Base-by-base conservation (phyloP, 2,329 filamentous ascomycete genomes). In the Penicillium sp. region DNA sequence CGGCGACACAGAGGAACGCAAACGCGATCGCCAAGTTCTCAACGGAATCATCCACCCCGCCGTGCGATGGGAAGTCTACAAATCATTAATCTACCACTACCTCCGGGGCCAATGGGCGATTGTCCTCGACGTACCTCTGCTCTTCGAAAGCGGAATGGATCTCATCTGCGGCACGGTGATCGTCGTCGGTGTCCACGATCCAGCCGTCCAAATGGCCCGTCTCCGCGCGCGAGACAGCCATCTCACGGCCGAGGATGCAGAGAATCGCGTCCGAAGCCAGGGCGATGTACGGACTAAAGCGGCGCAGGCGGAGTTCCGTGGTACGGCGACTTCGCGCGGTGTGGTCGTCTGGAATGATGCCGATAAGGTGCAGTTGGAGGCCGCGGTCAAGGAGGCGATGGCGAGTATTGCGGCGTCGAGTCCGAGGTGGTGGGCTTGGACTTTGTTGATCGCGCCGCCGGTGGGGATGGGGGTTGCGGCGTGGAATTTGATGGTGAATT, bases 21-120 rank as follows among this genome's bases (percentile, higher is more conserved):
- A 85, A 70, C 83, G 82, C 65, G 93, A 97, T 75, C 83, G 94
- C 28, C 86, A 83, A 55, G 87, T 90, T 33, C 83, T 99, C 14
- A 98, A 98, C 75, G 82, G 85, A 52, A 98, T 99, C 67, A 91
- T 98, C 54, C 95, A 99, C 75, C 95, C 95, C 0, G 93, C 92
- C 0, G 93, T 99, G 45, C 84, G 93, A 43, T 83, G 81, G 72
- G 92, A 91, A 75, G 94, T 97, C 84, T 92, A 92, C 76, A 87
- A 84, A 70, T 82, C 85, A 52, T 85, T 98, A 59, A 72, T 92
- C n/a, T 81, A 82, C 62, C 86, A 86, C 68, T 97, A 97, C 72
- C 58, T 95, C 14, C 78, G 78, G 1, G 94, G 95, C 0, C 76
- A 87, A 73, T 95, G 94, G 92, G 93, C 93, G 0, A 92, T 97